Evolutionary conservation across 2,329 filamentous ascomycete genomes (phyloP).

Genomic region (Zopfia rhizophila): DNA sequence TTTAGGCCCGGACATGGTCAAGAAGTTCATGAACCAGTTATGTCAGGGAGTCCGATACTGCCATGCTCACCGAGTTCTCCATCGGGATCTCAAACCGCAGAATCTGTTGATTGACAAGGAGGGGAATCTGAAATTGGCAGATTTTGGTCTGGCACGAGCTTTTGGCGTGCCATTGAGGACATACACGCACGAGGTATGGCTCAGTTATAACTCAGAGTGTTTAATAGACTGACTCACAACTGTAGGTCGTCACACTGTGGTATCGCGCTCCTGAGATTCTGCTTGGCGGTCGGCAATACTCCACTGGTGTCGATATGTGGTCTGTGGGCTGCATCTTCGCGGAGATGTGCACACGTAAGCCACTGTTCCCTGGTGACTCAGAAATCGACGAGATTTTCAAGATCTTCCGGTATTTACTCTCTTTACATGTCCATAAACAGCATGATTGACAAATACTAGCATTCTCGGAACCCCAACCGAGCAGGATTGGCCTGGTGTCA

Average conservation of each 20-base stretch:
- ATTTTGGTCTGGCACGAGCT: constrained; percentile 88
- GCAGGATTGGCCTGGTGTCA: constrained; percentile 86
- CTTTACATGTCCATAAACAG: constrained; percentile 1
- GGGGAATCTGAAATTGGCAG: constrained; percentile 88
- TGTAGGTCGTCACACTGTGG: constrained; percentile 87
- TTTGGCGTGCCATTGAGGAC: constrained; percentile 92
- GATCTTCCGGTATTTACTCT: constrained; percentile 80
- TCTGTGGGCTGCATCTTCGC: constrained; percentile 94
- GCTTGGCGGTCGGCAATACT: constrained; percentile 90
- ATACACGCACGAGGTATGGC: constrained; percentile 83
- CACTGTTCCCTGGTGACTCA: constrained; percentile 90
- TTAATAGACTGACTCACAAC: constrained; percentile 20
- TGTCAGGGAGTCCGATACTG: constrained; percentile 88
- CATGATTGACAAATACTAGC: constrained; percentile 28
- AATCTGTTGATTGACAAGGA: constrained; percentile 88
- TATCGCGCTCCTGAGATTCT: constrained; percentile 92
- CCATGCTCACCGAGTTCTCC: constrained; percentile 86
- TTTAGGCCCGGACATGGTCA: constrained; percentile 82
- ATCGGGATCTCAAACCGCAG: constrained; percentile 90
- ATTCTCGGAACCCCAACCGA: constrained; percentile 86
- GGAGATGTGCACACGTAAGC: constrained; percentile 95
- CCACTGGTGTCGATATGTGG: constrained; percentile 96
- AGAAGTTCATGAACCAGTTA: constrained; percentile 92
- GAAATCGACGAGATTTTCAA: constrained; percentile 97
- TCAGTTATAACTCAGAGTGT: neutral